Percentiles rank a stretch among this genome's conserved stretches.
phyloP scores from a whole-genome alignment of 495 filamentous ascomycete species.

The Aspergillus asperescens region DNA sequence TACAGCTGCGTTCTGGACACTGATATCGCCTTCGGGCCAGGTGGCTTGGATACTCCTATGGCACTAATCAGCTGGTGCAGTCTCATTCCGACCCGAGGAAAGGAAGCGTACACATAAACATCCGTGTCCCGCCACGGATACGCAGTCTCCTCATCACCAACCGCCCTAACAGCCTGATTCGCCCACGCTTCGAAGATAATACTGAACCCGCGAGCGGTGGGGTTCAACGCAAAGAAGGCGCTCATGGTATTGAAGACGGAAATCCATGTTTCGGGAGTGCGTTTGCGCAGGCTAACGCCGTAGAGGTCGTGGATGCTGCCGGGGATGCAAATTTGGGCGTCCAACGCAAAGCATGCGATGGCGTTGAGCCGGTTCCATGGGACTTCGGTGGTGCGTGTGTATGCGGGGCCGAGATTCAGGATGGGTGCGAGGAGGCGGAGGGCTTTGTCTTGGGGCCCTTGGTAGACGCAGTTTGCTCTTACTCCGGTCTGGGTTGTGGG shows the following conservation, averaged over 20 bases:
- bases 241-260: background rate
- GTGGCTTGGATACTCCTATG: background rate
- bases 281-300: background rate
- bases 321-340: background rate
- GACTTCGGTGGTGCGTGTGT: background rate
- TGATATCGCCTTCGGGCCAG: background rate
- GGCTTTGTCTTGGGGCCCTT: background rate
- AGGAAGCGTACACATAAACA: background rate
- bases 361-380: conserved; percentile 1
- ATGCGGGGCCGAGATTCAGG: background rate
- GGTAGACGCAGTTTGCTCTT: background rate
- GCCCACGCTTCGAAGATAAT: background rate
- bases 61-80: background rate
- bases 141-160: background rate
- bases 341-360: background rate
- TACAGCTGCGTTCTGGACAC: background rate
- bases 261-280: background rate
- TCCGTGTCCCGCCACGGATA: background rate
- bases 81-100: background rate
- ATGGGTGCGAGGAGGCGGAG: background rate
- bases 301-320: background rate
- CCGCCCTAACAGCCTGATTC: background rate
- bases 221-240: background rate
- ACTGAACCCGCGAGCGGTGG: background rate
- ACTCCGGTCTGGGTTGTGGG: background rate